These are phyloP conservation scores for Circinella minor DNA, from an alignment of 371 early-diverging fungal genomes.

Conservation along the genomic window DNA sequence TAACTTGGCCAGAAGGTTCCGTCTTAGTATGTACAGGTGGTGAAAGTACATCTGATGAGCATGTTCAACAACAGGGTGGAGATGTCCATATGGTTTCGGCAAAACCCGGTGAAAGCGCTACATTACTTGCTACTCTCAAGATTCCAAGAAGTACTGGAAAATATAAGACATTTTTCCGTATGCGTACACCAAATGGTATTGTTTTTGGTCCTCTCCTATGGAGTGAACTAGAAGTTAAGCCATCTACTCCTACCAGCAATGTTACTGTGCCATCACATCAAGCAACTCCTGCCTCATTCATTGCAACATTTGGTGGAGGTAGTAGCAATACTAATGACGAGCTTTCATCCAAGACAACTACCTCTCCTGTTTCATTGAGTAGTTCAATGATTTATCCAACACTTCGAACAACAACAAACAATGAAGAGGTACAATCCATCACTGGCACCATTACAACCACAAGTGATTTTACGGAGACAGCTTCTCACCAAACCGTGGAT, in stretches of 20 bases:
- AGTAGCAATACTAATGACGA: neutral
- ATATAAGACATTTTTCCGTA: constrained; percentile 67
- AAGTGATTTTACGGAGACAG: constrained; percentile 1
- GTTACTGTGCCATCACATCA: neutral
- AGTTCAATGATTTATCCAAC: constrained; percentile 24
- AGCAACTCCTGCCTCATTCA: neutral
- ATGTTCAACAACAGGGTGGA: constrained; percentile 36
- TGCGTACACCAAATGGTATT: constrained; percentile 60
- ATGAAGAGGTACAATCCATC: neutral
- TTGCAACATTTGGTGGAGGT: neutral
- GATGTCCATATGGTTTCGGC: constrained; percentile 51
- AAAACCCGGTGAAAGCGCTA: constrained; percentile 54
- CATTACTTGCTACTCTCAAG: constrained; percentile 65
- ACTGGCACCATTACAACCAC: neutral
- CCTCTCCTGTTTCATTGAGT: neutral
- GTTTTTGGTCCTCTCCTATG: constrained; percentile 72
- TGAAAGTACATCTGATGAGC: constrained; percentile 53
- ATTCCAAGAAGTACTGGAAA: constrained; percentile 67
- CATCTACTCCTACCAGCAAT: neutral
- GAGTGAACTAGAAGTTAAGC: constrained; percentile 66
- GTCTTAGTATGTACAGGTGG: constrained; percentile 62
- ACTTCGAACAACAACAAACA: constrained; percentile 9
- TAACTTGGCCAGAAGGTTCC: constrained; percentile 68
- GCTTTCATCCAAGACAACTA: neutral
- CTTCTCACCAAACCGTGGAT: neutral